phyloP scores from a whole-genome alignment of 148 eudicot genomes.

The Chenopodium formosanum region DNA sequence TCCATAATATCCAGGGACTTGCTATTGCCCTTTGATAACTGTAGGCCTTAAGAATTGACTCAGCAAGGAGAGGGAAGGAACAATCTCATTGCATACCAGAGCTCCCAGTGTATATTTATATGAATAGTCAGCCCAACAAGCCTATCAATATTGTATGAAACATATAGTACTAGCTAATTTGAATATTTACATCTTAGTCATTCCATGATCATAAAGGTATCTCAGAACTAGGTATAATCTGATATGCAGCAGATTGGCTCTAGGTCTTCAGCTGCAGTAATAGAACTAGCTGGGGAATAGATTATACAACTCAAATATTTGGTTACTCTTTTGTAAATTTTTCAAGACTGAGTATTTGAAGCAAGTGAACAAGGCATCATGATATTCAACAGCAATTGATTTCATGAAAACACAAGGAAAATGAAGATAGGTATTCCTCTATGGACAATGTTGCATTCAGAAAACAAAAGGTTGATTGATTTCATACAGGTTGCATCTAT shows the following conservation, averaged over 20 bases:
- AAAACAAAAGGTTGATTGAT: too few relatives aligned
- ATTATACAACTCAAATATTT: background rate
- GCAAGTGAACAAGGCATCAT: background rate
- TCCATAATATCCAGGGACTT: too few relatives aligned
- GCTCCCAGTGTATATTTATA: too few relatives aligned
- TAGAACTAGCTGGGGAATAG: background rate
- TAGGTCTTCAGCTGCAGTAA: background rate
- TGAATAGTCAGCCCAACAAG: background rate
- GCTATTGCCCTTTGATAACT: too few relatives aligned
- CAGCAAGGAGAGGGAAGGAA: too few relatives aligned
- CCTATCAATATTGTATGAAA: background rate
- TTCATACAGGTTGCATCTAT: conserved; percentile 7
- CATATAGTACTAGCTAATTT: background rate
- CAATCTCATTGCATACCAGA: too few relatives aligned
- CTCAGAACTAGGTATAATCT: background rate
- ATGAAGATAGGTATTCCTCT: background rate
- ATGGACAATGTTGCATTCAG: background rate
- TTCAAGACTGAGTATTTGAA: background rate
- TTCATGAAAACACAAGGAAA: background rate
- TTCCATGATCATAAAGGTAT: background rate
- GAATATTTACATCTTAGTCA: background rate
- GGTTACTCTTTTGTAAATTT: background rate
- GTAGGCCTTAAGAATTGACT: too few relatives aligned
- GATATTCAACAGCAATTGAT: background rate
- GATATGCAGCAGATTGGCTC: background rate